Evolutionary conservation across 2,329 filamentous ascomycete genomes (phyloP), one percentile per base, ranked within the genome.

Genomic region (Aspergillus amoenus): DNA sequence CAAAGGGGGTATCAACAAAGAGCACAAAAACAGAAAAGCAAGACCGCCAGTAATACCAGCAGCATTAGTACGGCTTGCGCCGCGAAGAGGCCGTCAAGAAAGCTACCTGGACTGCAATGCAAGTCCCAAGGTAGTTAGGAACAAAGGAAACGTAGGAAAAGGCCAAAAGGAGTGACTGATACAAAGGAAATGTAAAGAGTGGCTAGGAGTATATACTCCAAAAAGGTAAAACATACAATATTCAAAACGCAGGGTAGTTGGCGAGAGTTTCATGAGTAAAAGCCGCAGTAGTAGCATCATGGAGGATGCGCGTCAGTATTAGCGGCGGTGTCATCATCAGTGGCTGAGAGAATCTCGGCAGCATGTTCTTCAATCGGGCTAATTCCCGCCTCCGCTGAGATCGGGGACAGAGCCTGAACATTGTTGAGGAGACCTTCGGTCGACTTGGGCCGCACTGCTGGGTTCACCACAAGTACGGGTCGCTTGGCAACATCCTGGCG

Each of bases 401-500:
- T 72, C 6, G 70, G 68, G 8, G 69, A 68, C 61, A 70, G 58
- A 11, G 73, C 71, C 12, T 75, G 70, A 61, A 79, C 81, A 51
- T 81, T 81, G 55, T 81, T 82, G 9, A 87, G 70, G 3, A 88
- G 73, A 3, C 82, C 86, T 70, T 88, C 83, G 22, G 79, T 80
- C 1, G 86, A 89, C 66, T 83, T 85, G n/a, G 83, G 77, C 15
- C 83, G 81, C 24, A 83, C 73, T 8, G 75, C 50, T 6, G 76
- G 82, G 58, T 87, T 85, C 13, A 37, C 34, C 15, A 94, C 81
- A 30, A 96, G 78, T 0, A 84, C 86, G 7, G 86, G 84, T 49
- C 84, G 81, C 62, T 83, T 80, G 9, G 77, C 82, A 44, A 85
- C 74, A 24, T 79, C 80, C 17, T 68, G 76, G 58, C 84, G 81